phyloP scores from a whole-genome alignment of 163 green algal species.

The Smithsoniella earleae region DNA sequence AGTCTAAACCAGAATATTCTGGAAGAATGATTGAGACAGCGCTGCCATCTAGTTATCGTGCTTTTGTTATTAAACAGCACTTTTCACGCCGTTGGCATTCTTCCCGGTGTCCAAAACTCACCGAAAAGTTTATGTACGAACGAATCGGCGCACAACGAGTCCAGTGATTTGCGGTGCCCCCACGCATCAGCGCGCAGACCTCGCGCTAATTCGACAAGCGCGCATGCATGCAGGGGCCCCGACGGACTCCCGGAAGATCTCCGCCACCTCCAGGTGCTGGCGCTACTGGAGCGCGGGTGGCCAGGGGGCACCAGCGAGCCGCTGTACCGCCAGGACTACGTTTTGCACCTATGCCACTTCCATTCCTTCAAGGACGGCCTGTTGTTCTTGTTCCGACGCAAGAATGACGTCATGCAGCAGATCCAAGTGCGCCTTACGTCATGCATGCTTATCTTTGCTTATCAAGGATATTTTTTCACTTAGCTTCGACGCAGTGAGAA shows the following conservation, averaged over 20 bases:
- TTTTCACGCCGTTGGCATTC: too few relatives aligned
- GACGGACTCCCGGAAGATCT: background rate
- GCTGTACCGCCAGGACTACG: slow-evolving; percentile 1
- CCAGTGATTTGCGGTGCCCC: too few relatives aligned
- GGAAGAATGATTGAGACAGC: background rate
- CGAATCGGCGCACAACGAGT: too few relatives aligned
- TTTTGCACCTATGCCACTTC: slow-evolving; percentile 27
- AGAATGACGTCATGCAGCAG: slow-evolving; percentile 11
- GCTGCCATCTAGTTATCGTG: too few relatives aligned
- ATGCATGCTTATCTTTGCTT: background rate
- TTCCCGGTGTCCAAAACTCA: too few relatives aligned
- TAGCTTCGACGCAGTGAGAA: too few relatives aligned
- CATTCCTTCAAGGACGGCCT: slow-evolving; percentile 16
- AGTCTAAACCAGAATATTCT: background rate
- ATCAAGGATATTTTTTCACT: too few relatives aligned
- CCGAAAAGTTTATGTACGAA: too few relatives aligned
- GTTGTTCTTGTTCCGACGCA: slow-evolving; percentile 26
- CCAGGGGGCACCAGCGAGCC: background rate
- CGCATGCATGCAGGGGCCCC: background rate
- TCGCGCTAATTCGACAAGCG: too few relatives aligned
- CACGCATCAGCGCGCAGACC: too few relatives aligned
- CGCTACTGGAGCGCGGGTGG: slow-evolving; percentile 20
- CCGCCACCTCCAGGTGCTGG: background rate
- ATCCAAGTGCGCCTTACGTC: background rate
- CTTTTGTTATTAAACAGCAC: too few relatives aligned